These are phyloP conservation scores for Candida awuae DNA, from an alignment of 805 yeast species.

Conservation along the genomic window DNA sequence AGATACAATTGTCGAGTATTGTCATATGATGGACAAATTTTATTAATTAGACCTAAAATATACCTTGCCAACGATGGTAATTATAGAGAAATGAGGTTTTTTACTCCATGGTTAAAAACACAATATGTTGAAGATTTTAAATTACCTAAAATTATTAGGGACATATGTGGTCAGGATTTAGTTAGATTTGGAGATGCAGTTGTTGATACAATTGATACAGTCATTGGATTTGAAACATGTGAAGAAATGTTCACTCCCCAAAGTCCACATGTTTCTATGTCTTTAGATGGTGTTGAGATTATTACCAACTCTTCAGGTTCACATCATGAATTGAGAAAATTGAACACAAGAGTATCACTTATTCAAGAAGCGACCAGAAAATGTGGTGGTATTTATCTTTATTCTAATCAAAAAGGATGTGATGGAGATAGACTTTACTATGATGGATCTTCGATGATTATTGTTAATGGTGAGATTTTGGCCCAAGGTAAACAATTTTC, in stretches of 20 bases:
- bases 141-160: slow-evolving; percentile 64
- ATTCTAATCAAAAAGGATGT: slow-evolving; percentile 94
- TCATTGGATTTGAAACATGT: slow-evolving; percentile 96
- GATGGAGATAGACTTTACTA: slow-evolving; percentile 96
- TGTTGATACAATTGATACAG: slow-evolving; percentile 73
- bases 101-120: slow-evolving; percentile 88
- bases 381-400: slow-evolving; percentile 93
- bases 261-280: slow-evolving; percentile 86
- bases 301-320: slow-evolving; percentile 93
- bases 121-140: slow-evolving; percentile 63
- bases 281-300: slow-evolving; percentile 95
- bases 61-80: slow-evolving; percentile 97
- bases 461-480: slow-evolving; percentile 82
- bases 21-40: slow-evolving; percentile 68
- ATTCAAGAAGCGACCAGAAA: slow-evolving; percentile 90
- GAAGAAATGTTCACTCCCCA: slow-evolving; percentile 96
- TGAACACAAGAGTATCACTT: slow-evolving; percentile 74
- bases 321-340: slow-evolving; percentile 92
- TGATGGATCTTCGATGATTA: slow-evolving; percentile 94
- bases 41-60: slow-evolving; percentile 85
- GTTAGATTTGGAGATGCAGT: slow-evolving; percentile 84
- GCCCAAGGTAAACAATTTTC: slow-evolving; percentile 94
- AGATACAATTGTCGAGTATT: slow-evolving; percentile 87
- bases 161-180: slow-evolving; percentile 51
- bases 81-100: slow-evolving; percentile 94